Evolutionary conservation across 208 protist species (phyloP).

Genomic region (Trypanosoma cruzi): DNA sequence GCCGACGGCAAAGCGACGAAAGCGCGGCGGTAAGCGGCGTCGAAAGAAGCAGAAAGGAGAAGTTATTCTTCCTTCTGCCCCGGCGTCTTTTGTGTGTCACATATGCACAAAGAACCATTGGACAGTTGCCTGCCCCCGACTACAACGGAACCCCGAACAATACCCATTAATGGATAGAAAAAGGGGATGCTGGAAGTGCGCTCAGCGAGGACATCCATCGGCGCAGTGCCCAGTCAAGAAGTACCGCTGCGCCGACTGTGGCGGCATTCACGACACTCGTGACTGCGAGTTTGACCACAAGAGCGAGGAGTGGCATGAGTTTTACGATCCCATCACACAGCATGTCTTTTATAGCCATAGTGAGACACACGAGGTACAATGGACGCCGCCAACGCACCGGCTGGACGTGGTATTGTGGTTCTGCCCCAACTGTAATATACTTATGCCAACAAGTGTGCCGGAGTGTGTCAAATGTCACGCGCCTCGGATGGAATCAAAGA

Average conservation of each 20-base stretch:
- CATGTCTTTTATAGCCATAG: constrained; percentile 82
- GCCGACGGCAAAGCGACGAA: constrained; percentile 23
- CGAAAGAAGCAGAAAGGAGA: constrained; percentile 15
- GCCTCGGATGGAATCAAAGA: constrained; percentile 44
- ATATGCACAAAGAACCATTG: constrained; percentile 84
- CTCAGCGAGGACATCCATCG: constrained; percentile 68
- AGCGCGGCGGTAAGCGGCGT: constrained; percentile 14
- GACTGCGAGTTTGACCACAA: constrained; percentile 81
- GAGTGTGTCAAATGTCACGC: constrained; percentile 86
- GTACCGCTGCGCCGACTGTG: constrained; percentile 78
- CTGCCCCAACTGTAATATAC: constrained; percentile 58
- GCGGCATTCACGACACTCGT: constrained; percentile 79
- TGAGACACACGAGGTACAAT: constrained; percentile 64
- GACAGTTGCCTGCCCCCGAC: constrained; percentile 70
- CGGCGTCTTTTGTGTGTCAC: constrained; percentile 69
- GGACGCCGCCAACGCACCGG: constrained; percentile 63
- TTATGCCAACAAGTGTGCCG: constrained; percentile 58
- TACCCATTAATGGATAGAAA: constrained; percentile 62
- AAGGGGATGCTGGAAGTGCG: constrained; percentile 78
- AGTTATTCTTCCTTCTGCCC: constrained; percentile 21
- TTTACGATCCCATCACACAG: constrained; percentile 51
- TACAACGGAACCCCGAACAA: constrained; percentile 44
- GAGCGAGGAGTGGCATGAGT: constrained; percentile 88
- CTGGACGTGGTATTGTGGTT: constrained; percentile 86
- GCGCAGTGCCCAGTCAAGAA: constrained; percentile 60